Evolutionary conservation across 352 stramenopile genomes (phyloP).

Genomic region (Globisporangium perplexum): DNA sequence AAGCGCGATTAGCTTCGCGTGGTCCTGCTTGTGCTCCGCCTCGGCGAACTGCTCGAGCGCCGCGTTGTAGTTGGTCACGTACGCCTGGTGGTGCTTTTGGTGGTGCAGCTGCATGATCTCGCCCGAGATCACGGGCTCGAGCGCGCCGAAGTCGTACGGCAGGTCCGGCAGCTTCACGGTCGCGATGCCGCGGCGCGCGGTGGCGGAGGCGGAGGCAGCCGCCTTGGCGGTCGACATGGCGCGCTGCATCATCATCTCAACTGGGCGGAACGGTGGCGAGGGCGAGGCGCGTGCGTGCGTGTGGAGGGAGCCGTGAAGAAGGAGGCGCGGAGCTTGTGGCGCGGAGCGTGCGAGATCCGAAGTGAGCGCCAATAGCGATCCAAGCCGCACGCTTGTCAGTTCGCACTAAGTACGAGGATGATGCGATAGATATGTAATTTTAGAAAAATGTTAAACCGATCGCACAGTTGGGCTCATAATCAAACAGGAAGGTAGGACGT

Average conservation of each 20-base stretch:
- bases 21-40: slow-evolving; percentile 82
- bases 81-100: slow-evolving; percentile 96
- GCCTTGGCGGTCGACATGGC: not conserved
- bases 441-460: too few relatives aligned
- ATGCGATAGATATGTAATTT: too few relatives aligned
- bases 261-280: too few relatives aligned
- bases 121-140: slow-evolving; percentile 86
- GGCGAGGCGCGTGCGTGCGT: too few relatives aligned
- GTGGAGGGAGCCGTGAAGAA: too few relatives aligned
- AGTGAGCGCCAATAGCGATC: too few relatives aligned
- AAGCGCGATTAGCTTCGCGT: slow-evolving; percentile 89
- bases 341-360: too few relatives aligned
- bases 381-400: too few relatives aligned
- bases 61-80: slow-evolving; percentile 96
- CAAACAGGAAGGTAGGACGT: too few relatives aligned
- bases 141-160: slow-evolving; percentile 78
- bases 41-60: slow-evolving; percentile 92
- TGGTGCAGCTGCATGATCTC: slow-evolving; percentile 95
- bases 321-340: too few relatives aligned
- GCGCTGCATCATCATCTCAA: not conserved
- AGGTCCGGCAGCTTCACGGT: slow-evolving; percentile 83
- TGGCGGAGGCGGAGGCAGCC: not conserved
- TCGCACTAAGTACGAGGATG: too few relatives aligned
- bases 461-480: too few relatives aligned
- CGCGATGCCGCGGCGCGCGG: slow-evolving; percentile 37